Evolutionary conservation across 208 protist species (phyloP), one percentile per base, ranked within the genome.

Genomic region (Phytomonas francai): DNA sequence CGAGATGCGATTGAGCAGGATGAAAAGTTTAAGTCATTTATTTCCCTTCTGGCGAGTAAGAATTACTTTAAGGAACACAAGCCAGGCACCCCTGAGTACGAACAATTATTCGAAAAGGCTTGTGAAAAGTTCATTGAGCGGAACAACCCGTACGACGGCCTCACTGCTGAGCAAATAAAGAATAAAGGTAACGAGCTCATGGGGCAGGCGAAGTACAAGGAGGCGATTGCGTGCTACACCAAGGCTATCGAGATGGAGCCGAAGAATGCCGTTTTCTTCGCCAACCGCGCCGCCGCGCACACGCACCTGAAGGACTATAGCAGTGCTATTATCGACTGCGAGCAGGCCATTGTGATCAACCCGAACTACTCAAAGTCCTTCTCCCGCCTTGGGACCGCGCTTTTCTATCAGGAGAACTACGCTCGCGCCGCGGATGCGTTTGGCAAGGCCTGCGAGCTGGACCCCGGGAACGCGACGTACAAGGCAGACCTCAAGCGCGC

Each of bases 121-220:
- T 80, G 78, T 62, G 78, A 89, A 65, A 95, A 94, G 81, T 97
- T 96, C 76, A 88, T 85, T 65, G 78, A 84, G 67, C 87, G 87
- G 63, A 93, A 93, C 76, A 97, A 96, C 78, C 92, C 92, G 30
- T 97, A 94, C 68, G 84, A 91, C 51, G 89, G 90, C 30, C 81
- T 97, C 67, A 89, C 83, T 0, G 88, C 93, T 14, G 91, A 97
- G 70, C 83, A 97, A 74, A 89, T 96, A 59, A 97, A 97, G 77
- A 88, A 83, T 71, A 96, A 96, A 68, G 93, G 93, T 61, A 97
- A 97, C 70, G 89, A 95, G 58, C 62, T 96, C 31, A 95, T 97
- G 87, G 71, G 77, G 51, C 76, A 92, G 79, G 79, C 82, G 51
- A 95, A 97, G 80, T 96, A 97, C 81, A 93, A 97, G 80, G 87